Evolutionary conservation across 2,329 filamentous ascomycete genomes (phyloP).

Genomic region (Epichloe uncinata): DNA sequence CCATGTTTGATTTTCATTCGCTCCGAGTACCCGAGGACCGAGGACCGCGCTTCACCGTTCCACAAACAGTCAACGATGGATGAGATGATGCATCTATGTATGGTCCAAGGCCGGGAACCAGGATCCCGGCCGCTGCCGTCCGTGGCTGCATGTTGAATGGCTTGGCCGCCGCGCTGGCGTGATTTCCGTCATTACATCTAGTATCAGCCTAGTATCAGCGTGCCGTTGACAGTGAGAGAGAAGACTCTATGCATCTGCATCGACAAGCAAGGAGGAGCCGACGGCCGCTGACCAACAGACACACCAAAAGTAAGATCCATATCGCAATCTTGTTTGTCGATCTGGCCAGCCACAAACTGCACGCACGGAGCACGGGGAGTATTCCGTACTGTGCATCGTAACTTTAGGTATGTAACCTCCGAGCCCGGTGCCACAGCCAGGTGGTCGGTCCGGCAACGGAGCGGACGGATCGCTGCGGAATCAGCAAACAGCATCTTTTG

Average conservation of each 20-base stretch:
- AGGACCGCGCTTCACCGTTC: background rate
- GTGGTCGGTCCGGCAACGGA: constrained; percentile 1
- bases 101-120: constrained; percentile 2
- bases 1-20: no score
- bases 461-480: background rate
- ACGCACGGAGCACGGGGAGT: no score
- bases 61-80: background rate
- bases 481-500: no score
- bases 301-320: background rate
- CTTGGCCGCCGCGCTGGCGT: background rate
- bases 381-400: background rate
- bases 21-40: background rate
- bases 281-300: background rate
- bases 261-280: background rate
- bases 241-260: background rate
- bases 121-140: constrained; percentile 2
- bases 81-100: no score
- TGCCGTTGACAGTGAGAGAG: no score
- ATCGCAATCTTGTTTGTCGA: background rate
- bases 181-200: background rate
- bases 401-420: background rate
- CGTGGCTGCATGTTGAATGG: background rate
- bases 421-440: background rate
- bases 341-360: background rate
- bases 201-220: background rate